Evolutionary conservation across 305 asterid genomes (phyloP).

Genomic region (Solanum chacoense): DNA sequence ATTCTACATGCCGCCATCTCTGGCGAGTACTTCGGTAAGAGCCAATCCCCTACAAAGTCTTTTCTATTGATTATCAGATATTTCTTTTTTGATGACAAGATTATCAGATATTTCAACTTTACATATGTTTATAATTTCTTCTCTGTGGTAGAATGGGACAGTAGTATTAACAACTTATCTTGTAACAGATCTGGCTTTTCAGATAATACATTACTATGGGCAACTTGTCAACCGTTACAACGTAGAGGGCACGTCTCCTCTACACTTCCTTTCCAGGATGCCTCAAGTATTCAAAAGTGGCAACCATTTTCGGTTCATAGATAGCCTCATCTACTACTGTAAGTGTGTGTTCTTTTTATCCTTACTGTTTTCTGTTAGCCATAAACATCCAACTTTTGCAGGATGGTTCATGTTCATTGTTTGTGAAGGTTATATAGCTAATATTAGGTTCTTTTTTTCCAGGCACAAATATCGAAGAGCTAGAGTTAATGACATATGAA

Average conservation of each 20-base stretch:
- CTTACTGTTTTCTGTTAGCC: neutral
- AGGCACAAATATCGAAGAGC: neutral
- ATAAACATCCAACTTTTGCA: neutral
- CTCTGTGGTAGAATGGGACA: neutral
- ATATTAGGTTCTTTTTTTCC: neutral
- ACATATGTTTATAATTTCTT: neutral
- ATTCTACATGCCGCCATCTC: conserved; percentile 34
- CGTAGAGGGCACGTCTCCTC: conserved; percentile 27
- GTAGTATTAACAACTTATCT: neutral
- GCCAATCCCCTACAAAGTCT: neutral
- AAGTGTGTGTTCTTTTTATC: neutral
- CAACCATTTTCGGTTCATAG: conserved; percentile 13
- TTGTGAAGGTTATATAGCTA: neutral
- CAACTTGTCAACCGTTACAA: conserved; percentile 15
- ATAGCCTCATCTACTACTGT: conserved; percentile 22
- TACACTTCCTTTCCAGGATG: conserved; percentile 26
- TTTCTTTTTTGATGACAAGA: no score
- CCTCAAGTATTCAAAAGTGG: conserved; percentile 34
- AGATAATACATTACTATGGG: conserved; percentile 15
- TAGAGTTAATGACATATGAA: neutral
- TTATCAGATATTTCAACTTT: neutral
- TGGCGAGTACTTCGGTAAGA: conserved; percentile 37
- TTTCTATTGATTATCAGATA: neutral
- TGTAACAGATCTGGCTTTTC: conserved; percentile 26
- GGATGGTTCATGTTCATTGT: neutral